A percentile compares a stretch with the other conserved stretches of the same genome.
Conservation (phyloP, 2,329 filamentous ascomycete genomes). For the Tolypocladium cylindrosporum region DNA sequence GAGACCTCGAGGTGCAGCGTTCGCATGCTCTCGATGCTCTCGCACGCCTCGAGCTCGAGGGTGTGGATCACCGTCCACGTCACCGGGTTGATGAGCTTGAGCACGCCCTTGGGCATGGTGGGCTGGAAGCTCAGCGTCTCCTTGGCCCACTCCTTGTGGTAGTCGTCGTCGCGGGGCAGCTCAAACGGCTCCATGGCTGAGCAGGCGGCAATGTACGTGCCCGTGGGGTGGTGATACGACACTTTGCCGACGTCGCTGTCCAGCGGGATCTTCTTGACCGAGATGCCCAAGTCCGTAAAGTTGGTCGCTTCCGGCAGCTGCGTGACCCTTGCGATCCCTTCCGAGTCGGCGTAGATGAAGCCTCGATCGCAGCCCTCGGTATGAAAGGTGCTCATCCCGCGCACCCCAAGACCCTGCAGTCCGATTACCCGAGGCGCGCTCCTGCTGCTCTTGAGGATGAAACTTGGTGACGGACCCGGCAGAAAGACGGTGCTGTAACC, state of each 20-base stretch:
- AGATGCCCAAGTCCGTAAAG: constrained; percentile 66
- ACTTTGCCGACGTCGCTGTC: constrained; percentile 62
- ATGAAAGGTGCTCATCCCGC: constrained; percentile 66
- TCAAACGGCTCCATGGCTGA: constrained; percentile 62
- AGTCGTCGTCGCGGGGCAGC: constrained; percentile 76
- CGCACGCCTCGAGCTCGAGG: constrained; percentile 61
- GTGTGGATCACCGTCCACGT: constrained; percentile 74
- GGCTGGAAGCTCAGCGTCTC: constrained; percentile 60
- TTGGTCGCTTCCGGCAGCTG: constrained; percentile 58
- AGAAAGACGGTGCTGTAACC: constrained; percentile 78
- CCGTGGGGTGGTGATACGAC: constrained; percentile 65
- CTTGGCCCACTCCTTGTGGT: constrained; percentile 69
- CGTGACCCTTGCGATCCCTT: constrained; percentile 64
- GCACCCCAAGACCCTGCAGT: constrained; percentile 57
- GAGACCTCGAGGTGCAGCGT: constrained; percentile 81
- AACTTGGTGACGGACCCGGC: constrained; percentile 67
- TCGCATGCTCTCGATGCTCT: constrained; percentile 73
- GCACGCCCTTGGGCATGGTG: constrained; percentile 55
- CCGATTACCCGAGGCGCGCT: constrained; percentile 66
- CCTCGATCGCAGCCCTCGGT: constrained; percentile 68
- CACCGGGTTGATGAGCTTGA: constrained; percentile 70
- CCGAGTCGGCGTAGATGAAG: constrained; percentile 69
- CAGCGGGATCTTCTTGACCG: constrained; percentile 61
- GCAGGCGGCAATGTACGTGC: constrained; percentile 69
- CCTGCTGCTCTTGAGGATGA: constrained; percentile 74